Conservation (phyloP, 2,329 filamentous ascomycete species). For the Aureobasidium pullulans region DNA sequence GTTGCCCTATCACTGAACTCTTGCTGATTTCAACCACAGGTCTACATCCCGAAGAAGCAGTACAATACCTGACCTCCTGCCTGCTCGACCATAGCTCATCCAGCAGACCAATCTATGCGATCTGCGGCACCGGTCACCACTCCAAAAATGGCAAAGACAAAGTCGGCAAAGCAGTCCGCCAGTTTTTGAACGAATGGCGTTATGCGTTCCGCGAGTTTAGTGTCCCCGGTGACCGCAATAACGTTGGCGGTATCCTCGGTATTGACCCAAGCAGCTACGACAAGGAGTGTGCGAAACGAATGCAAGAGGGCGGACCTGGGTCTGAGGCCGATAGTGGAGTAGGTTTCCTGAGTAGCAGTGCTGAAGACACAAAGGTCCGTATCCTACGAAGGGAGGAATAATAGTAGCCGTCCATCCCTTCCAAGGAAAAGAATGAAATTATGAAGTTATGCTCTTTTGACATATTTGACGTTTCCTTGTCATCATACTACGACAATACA, state of each 20-base stretch:
- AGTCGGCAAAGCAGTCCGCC: constrained; percentile 85
- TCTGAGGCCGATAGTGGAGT: constrained; percentile 35
- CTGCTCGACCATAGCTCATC: constrained; percentile 73
- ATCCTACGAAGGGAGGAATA: constrained; percentile 23
- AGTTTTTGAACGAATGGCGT: constrained; percentile 89
- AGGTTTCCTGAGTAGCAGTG: constrained; percentile 23
- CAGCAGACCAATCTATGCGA: constrained; percentile 76
- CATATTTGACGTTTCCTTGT: no score
- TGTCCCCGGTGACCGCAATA: constrained; percentile 88
- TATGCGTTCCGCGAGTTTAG: constrained; percentile 96
- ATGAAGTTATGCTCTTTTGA: constrained; percentile 3
- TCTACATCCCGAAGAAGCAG: constrained; percentile 96
- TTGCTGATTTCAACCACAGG: constrained; percentile 32
- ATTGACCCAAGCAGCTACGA: constrained; percentile 57
- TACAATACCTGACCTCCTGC: constrained; percentile 84
- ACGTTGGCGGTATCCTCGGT: constrained; percentile 59
- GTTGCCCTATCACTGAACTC: neutral
- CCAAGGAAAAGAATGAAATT: neutral
- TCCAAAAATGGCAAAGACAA: constrained; percentile 99
- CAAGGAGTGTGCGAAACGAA: constrained; percentile 28
- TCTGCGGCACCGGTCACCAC: constrained; percentile 94
- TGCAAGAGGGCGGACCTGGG: constrained; percentile 26
- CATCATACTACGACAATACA: no score
- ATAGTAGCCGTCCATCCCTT: neutral
- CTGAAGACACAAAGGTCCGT: constrained; percentile 29